Evolutionary conservation across 768 basidiomycete genomes (phyloP).

Genomic region (Gloeophyllum trabeum): DNA sequence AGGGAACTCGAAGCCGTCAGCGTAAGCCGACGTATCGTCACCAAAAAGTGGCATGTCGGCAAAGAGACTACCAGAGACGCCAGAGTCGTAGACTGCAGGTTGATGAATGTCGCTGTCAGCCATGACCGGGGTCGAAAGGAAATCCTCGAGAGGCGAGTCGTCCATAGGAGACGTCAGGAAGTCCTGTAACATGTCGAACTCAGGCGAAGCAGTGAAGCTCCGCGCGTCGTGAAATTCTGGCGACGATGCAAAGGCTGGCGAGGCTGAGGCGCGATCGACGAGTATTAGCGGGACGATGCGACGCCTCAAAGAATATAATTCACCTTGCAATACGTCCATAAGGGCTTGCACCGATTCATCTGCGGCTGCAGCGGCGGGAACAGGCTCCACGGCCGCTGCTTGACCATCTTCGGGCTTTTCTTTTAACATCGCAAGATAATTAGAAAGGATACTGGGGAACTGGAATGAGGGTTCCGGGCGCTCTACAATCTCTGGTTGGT

Average conservation of each 20-base stretch:
- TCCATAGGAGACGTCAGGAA: constrained; percentile 35
- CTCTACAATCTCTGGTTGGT: constrained; percentile 21
- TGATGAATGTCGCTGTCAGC: constrained; percentile 26
- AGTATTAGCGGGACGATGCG: not conserved
- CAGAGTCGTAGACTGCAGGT: constrained; percentile 13
- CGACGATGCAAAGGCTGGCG: not conserved
- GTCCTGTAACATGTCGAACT: constrained; percentile 23
- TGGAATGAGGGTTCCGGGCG: constrained; percentile 21
- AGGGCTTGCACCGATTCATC: constrained; percentile 24
- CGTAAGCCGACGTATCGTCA: constrained; percentile 8
- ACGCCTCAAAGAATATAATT: not conserved
- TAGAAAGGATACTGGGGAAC: constrained; percentile 35
- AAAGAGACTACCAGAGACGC: constrained; percentile 15
- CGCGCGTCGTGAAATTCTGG: not conserved
- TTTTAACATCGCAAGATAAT: constrained; percentile 62
- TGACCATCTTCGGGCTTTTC: constrained; percentile 30
- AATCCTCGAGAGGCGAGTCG: constrained; percentile 35
- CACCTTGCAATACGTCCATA: constrained; percentile 28
- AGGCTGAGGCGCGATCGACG: not conserved
- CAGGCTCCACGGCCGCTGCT: constrained; percentile 19
- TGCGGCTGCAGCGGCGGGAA: constrained; percentile 11
- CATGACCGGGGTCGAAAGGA: constrained; percentile 31
- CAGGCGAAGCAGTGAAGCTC: constrained; percentile 29
- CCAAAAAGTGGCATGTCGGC: constrained; percentile 7
- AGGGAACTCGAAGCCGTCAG: constrained; percentile 9